Evolutionary conservation across 768 basidiomycete genomes (phyloP).

Genomic region (Kwoniella dejecticola): DNA sequence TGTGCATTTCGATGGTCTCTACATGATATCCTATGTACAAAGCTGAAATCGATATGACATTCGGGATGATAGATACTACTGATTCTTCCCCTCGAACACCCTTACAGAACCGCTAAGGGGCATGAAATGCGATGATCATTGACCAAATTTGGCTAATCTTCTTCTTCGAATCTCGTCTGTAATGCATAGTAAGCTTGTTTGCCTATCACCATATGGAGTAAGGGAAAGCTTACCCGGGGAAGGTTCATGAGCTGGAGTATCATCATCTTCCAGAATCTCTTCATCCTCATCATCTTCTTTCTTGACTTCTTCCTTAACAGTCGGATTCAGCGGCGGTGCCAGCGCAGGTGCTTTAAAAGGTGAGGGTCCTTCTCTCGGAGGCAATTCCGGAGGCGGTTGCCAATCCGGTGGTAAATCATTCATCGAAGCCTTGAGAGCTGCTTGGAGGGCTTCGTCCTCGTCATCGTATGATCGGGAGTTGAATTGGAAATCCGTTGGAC

Average conservation of each 20-base stretch:
- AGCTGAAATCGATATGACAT: too few relatives aligned
- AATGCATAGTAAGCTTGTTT: not conserved
- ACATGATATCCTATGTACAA: too few relatives aligned
- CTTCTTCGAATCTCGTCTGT: conserved; percentile 43
- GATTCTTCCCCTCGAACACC: too few relatives aligned
- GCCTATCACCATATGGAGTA: not conserved
- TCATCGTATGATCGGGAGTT: conserved; percentile 62
- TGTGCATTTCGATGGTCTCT: too few relatives aligned
- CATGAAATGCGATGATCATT: too few relatives aligned
- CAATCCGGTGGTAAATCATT: conserved; percentile 66
- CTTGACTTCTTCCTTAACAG: conserved; percentile 5
- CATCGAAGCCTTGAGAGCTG: conserved; percentile 79
- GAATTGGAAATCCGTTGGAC: conserved; percentile 37
- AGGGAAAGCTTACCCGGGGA: conserved; percentile 60
- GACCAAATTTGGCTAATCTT: conserved; percentile 62
- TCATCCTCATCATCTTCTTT: conserved; percentile 25
- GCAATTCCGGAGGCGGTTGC: conserved; percentile 45
- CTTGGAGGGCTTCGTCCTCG: conserved; percentile 83
- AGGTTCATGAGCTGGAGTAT: conserved; percentile 65
- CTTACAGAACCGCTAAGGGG: too few relatives aligned
- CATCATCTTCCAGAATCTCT: conserved; percentile 37
- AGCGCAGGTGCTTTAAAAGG: conserved; percentile 17
- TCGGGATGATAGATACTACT: too few relatives aligned
- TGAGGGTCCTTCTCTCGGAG: conserved; percentile 18
- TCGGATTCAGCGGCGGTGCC: conserved; percentile 6